phyloP scores from a whole-genome alignment of 164 flowering plant genomes.

The Vitis amurensis region DNA sequence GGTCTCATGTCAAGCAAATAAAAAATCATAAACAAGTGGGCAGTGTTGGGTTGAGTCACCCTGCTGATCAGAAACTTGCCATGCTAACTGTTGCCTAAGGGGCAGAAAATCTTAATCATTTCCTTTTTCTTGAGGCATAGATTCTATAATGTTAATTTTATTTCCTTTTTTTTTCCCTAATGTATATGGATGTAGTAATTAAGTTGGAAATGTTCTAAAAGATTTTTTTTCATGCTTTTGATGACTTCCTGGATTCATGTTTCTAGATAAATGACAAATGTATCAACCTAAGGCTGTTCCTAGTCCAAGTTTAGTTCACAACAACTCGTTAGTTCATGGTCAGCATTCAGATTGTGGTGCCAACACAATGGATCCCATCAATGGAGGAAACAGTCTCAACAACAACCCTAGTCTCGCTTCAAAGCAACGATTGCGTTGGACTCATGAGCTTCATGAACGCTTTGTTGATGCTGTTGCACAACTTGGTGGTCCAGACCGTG shows the following conservation, averaged over 20 bases:
- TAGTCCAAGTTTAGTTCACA: constrained; percentile 34
- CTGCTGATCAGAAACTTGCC: too few species aligned
- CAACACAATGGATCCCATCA: constrained; percentile 35
- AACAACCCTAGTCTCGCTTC: constrained; percentile 60
- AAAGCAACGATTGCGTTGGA: constrained; percentile 91
- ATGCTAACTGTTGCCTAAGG: too few species aligned
- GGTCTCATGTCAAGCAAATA: background rate
- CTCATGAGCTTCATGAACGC: constrained; percentile 89
- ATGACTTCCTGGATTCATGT: constrained; percentile 10
- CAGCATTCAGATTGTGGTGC: constrained; percentile 37
- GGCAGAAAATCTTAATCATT: too few species aligned
- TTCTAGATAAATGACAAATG: constrained; percentile 33
- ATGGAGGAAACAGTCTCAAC: constrained; percentile 44
- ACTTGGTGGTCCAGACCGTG: constrained; percentile 95
- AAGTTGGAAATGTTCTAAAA: background rate
- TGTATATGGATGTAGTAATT: background rate
- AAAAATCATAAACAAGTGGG: too few species aligned
- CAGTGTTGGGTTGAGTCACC: too few species aligned
- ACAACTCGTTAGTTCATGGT: constrained; percentile 30
- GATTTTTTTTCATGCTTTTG: background rate
- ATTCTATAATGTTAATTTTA: background rate
- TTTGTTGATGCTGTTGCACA: constrained; percentile 93
- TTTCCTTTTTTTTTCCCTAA: background rate
- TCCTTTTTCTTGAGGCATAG: background rate
- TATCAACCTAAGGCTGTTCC: constrained; percentile 37